Evolutionary conservation across 306 rosid genomes (phyloP), one percentile per base, ranked within the genome.

Genomic region (Inga laurina): DNA sequence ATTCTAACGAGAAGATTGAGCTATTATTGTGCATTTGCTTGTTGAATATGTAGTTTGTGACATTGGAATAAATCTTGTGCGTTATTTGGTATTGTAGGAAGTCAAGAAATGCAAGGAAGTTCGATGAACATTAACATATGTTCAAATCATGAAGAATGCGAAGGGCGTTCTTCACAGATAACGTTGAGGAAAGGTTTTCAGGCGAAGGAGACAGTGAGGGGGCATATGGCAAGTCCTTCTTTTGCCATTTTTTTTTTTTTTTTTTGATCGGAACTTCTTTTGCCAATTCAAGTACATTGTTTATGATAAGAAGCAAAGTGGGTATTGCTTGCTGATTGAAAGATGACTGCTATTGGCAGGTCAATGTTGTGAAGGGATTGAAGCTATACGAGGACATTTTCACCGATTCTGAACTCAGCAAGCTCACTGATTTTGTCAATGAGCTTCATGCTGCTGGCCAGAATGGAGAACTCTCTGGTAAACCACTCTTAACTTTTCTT

Each of bases 351-450:
- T 72, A 70, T 78, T 92, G 86, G 57, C 59, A 97, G 99, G 98
- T 94, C 81, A 97, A 97, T 91, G 99, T 92, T 72, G 99, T 97
- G 85, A 97, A 94, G 76, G 99, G 99, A 4, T 84, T 97, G 79
- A 97, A 97, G 85, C 85, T 94, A 82, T 92, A 89, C 82, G 98
- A 97, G 62, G 92, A 94, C 67, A 44, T 92, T 69, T 97, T 97
- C 85, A 89, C 97, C 34, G 91, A 90, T 43, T 79, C 88, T 66
- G 98, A 97, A 77, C 84, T 97, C 84, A 81, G 85, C 80, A 97
- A 93, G 84, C 83, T 97, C 89, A 79, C 77, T 32, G 89, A 90
- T 72, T 92, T 93, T 81, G 97, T 92, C 37, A 83, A 89, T 77
- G 99, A 90, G 66, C 85, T 91, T 75, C 97, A 89, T 64, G 67